phyloP scores from a whole-genome alignment of 345 rosid genomes.

The Syzygium grande region DNA sequence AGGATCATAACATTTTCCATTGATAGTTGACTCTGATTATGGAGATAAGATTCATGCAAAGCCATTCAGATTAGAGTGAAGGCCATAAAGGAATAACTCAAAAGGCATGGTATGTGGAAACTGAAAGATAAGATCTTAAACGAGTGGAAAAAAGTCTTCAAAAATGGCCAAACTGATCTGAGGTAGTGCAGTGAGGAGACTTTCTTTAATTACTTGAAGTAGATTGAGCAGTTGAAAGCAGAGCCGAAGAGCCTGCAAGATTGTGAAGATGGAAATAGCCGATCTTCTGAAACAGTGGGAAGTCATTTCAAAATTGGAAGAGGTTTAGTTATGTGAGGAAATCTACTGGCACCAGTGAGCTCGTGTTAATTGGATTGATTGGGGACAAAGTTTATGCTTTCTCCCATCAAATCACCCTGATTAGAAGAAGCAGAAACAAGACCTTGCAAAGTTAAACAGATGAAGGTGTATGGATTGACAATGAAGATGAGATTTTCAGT shows the following conservation, averaged over 20 bases:
- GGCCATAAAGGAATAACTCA: neutral
- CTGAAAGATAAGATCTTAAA: neutral
- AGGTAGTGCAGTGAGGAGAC: neutral
- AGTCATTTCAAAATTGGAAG: neutral
- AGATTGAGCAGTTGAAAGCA: neutral
- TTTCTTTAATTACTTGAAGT: neutral
- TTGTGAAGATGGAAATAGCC: neutral
- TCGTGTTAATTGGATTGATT: no score
- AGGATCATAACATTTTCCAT: neutral
- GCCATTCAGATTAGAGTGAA: neutral
- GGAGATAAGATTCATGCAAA: neutral
- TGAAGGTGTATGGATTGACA: neutral
- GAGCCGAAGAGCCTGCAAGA: neutral
- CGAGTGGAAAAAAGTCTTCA: neutral
- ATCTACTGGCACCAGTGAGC: no score
- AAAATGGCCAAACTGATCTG: neutral
- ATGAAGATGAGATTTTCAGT: neutral
- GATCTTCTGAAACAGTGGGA: neutral
- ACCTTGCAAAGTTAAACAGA: neutral
- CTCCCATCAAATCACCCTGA: neutral
- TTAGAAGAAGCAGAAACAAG: neutral
- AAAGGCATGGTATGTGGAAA: neutral
- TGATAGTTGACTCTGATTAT: neutral
- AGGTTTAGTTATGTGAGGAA: no score
- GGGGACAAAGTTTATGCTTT: no score